Conservation (phyloP, 257 asterid genomes). For the Salvia hispanica region DNA sequence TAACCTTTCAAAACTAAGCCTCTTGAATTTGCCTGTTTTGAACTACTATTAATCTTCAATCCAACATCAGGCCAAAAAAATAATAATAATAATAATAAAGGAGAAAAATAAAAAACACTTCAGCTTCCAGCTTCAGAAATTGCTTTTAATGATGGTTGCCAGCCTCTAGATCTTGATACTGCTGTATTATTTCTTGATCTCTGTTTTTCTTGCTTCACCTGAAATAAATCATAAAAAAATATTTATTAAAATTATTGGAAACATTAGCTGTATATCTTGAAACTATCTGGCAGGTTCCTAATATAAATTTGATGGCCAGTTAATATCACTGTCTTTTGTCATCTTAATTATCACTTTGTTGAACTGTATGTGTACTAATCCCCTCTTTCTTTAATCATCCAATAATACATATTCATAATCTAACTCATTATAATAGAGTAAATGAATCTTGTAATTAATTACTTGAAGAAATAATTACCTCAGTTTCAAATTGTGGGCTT, state of each 20-base stretch:
- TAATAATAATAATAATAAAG: too few species aligned
- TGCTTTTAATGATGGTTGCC: slow-evolving; percentile 90
- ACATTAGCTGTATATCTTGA: slow-evolving; percentile 30
- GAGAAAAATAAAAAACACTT: not conserved
- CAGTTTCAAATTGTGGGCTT: slow-evolving; percentile 49
- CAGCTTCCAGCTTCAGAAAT: slow-evolving; percentile 79
- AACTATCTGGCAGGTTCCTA: slow-evolving; percentile 16
- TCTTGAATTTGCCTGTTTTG: slow-evolving; percentile 20
- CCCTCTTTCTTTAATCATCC: slow-evolving; percentile 24
- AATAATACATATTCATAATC: slow-evolving; percentile 16
- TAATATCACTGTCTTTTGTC: not conserved
- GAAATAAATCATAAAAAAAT: slow-evolving; percentile 27
- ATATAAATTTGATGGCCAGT: slow-evolving; percentile 23
- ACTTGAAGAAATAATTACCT: slow-evolving; percentile 36
- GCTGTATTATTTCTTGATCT: slow-evolving; percentile 48
- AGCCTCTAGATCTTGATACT: slow-evolving; percentile 53
- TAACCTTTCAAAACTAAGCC: slow-evolving; percentile 25
- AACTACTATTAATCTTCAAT: slow-evolving; percentile 24
- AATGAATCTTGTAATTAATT: not conserved
- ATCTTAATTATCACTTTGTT: slow-evolving; percentile 36
- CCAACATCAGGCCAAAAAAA: slow-evolving; percentile 2
- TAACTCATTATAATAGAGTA: slow-evolving; percentile 18
- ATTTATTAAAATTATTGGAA: slow-evolving; percentile 22
- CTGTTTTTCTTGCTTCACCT: slow-evolving; percentile 62
- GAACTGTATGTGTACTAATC: slow-evolving; percentile 39